Base-by-base conservation (phyloP, 345 rosid genomes). In the Rubroshorea leprosula region DNA sequence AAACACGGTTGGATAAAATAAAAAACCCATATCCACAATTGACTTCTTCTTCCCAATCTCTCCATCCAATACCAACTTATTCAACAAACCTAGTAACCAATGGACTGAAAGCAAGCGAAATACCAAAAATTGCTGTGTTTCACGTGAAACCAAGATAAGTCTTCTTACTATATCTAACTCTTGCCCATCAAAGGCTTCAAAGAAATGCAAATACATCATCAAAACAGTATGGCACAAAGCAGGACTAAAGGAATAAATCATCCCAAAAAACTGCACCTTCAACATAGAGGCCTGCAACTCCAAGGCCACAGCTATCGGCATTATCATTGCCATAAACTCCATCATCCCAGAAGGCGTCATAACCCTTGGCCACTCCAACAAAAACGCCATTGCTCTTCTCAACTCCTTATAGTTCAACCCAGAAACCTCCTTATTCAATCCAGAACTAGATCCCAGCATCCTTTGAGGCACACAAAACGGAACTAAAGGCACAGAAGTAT, bases 211-310 rank as follows among this genome's bases (percentile, higher is more conserved):
- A 70, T 79, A 85, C 85, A 93, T 71, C 54, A 70, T 66, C 60
- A 93, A 70, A 57, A 87, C 89, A 61, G 73, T 74, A 78, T 87
- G 99, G 67, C 86, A 80, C 23, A 86, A 65, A 68, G 87, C 39
- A 2, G 94, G 96, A 82, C 89, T 80, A 74, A 78, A 86, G 0
- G 94, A 85, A 79, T 82, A 82, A 61, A 93, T 78, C 94, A 89
- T 79, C 58, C 91, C 83, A 49, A 83, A 82, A 66, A 93, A 87
- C 76, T 93, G 96, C 49, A 93, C 95, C 74, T 79, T 93, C 76
- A 93, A 56, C 94, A 89, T 85, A 8, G 99, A 93, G 0, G 87
- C 78, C 74, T 85, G 97, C 76, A 93, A 79, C 61, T 85, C 97
- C 79, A 93, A 66, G 31, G 83, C 83, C 8, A 72, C 68, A 0